Conservation (phyloP, 1,284 basidiomycete species). For the Tremellales sp. region DNA sequence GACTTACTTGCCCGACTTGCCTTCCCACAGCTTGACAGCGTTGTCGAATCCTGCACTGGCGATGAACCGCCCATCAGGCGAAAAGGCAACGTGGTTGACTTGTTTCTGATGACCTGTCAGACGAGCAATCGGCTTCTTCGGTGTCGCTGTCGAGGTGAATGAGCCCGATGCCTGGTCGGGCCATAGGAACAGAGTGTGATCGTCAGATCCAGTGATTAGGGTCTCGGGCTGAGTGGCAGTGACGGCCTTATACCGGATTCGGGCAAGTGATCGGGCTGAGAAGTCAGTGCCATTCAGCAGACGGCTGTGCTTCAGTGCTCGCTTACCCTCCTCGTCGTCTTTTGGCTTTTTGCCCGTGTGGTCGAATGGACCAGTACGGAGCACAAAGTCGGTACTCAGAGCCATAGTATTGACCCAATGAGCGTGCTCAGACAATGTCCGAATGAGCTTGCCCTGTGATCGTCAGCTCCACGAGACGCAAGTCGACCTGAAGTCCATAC, state of each 20-base stretch:
- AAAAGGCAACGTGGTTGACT: slow-evolving; percentile 91
- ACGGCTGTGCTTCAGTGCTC: slow-evolving; percentile 2
- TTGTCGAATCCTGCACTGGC: slow-evolving; percentile 91
- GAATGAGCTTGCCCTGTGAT: slow-evolving; percentile 54
- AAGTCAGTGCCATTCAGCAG: background rate
- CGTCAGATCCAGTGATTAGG: slow-evolving; percentile 88
- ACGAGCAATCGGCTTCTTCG: slow-evolving; percentile 77
- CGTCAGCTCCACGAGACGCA: slow-evolving; percentile 2
- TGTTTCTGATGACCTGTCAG: slow-evolving; percentile 95
- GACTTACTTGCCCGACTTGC: slow-evolving; percentile 74
- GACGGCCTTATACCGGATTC: slow-evolving; percentile 68
- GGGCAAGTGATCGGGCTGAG: slow-evolving; percentile 68
- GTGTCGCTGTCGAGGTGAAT: slow-evolving; percentile 54
- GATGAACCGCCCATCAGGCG: slow-evolving; percentile 86
- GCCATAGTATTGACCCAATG: slow-evolving; percentile 99
- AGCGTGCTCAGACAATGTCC: slow-evolving; percentile 85
- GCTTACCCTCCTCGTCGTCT: slow-evolving; percentile 71
- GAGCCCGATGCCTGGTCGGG: slow-evolving; percentile 52
- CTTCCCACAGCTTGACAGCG: slow-evolving; percentile 91
- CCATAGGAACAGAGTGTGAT: slow-evolving; percentile 94
- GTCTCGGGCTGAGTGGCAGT: slow-evolving; percentile 70
- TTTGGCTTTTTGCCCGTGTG: slow-evolving; percentile 71
- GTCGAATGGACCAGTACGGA: slow-evolving; percentile 93
- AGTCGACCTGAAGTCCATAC: too few species aligned
- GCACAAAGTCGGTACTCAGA: slow-evolving; percentile 89